Percentiles rank a stretch among this genome's conserved stretches.
Conservation (phyloP, 768 basidiomycete genomes). For the Hygrophoropsis aurantiaca region DNA sequence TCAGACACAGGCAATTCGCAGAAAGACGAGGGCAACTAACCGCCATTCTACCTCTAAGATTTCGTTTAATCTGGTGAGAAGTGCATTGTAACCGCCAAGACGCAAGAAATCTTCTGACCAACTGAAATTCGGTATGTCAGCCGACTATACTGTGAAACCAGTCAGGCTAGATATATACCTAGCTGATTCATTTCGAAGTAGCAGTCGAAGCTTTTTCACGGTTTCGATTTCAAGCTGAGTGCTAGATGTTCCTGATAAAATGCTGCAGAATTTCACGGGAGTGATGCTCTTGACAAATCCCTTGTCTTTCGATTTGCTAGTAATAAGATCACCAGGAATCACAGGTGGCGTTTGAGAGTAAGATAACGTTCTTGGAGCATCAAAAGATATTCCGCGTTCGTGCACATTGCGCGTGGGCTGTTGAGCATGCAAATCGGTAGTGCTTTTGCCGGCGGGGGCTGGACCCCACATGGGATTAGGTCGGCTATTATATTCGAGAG, state of each 20-base stretch:
- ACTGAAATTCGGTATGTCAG: conserved; percentile 36
- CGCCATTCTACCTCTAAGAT: conserved; percentile 96
- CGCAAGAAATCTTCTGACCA: conserved; percentile 90
- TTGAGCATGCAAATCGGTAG: conserved; percentile 24
- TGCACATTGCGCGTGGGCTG: conserved; percentile 40
- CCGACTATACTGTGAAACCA: background rate
- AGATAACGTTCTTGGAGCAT: conserved; percentile 51
- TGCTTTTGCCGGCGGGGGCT: conserved; percentile 29
- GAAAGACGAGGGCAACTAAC: conserved; percentile 56
- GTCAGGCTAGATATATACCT: conserved; percentile 43
- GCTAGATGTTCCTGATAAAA: conserved; percentile 68
- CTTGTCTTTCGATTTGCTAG: conserved; percentile 53
- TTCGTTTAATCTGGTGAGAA: conserved; percentile 85
- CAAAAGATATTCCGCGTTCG: conserved; percentile 61
- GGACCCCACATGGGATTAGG: conserved; percentile 23
- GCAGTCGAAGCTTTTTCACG: conserved; percentile 82
- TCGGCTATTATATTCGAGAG: conserved; percentile 35
- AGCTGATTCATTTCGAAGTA: conserved; percentile 91
- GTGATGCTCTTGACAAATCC: conserved; percentile 51
- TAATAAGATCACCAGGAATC: conserved; percentile 33
- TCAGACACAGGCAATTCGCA: background rate
- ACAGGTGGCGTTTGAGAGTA: conserved; percentile 50
- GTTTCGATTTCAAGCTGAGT: conserved; percentile 80
- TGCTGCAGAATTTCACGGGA: conserved; percentile 64
- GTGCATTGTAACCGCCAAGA: conserved; percentile 80